These are phyloP conservation scores for Exophiala phaeomuriformis DNA, from an alignment of 2,329 filamentous ascomycete genomes.

Conservation along the genomic window DNA sequence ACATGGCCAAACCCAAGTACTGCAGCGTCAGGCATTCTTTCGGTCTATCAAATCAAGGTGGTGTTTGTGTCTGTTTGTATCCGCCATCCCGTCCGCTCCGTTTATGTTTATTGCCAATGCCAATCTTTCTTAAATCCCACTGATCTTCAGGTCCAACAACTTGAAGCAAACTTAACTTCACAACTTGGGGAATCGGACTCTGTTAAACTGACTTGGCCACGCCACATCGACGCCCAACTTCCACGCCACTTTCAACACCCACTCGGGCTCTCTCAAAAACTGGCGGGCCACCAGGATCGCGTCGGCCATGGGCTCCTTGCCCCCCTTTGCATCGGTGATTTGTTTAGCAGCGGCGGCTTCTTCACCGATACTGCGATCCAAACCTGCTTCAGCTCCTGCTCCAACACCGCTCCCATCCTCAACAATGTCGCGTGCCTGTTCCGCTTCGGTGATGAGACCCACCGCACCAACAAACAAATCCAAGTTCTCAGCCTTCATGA, in stretches of 20 bases:
- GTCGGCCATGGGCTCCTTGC: conserved; percentile 34
- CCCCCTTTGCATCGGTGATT: conserved; percentile 21
- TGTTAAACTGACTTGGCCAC: conserved; percentile 43
- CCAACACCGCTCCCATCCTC: conserved; percentile 26
- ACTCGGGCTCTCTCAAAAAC: conserved; percentile 50
- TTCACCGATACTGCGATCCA: conserved; percentile 18
- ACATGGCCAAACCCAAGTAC: too few relatives aligned
- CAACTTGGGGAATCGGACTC: conserved; percentile 27
- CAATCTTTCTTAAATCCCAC: background rate
- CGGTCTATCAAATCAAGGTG: too few relatives aligned
- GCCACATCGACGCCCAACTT: conserved; percentile 43
- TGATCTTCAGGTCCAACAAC: background rate
- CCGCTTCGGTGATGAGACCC: conserved; percentile 48
- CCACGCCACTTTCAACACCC: conserved; percentile 47
- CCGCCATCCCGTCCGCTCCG: too few relatives aligned
- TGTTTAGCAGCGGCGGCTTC: conserved; percentile 23
- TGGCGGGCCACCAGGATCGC: conserved; percentile 47
- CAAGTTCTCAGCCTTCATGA: conserved; percentile 33
- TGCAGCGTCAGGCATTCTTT: too few relatives aligned
- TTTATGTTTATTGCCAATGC: too few relatives aligned
- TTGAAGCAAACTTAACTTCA: background rate
- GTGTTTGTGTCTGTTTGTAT: too few relatives aligned
- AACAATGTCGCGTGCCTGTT: conserved; percentile 45
- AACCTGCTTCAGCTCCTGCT: background rate
- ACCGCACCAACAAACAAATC: conserved; percentile 47